phyloP scores from a whole-genome alignment of 768 basidiomycete genomes.

The Lactifluus piperatus region DNA sequence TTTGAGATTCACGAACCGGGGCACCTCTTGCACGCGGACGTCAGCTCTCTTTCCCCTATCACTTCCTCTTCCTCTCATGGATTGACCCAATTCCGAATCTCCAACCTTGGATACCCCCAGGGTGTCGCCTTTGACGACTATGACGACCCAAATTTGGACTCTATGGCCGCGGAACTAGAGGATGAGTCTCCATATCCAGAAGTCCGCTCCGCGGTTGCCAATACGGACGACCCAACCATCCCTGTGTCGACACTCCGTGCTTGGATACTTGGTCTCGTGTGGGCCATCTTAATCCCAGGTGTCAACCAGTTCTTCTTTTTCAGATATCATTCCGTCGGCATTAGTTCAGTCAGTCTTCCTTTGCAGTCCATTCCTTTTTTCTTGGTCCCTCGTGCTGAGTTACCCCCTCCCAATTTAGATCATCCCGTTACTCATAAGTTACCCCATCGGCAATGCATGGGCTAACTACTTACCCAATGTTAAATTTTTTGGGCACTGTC shows the following conservation, averaged over 20 bases:
- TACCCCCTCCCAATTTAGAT: constrained; percentile 26
- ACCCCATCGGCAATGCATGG: neutral
- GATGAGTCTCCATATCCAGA: constrained; percentile 49
- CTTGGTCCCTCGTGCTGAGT: neutral
- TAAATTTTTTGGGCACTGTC: constrained; percentile 24
- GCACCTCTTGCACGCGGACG: no score
- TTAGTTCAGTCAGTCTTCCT: constrained; percentile 23
- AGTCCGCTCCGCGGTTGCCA: constrained; percentile 42
- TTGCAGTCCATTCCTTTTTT: neutral
- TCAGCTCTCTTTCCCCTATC: neutral
- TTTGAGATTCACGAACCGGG: constrained; percentile 13
- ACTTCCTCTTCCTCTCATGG: neutral
- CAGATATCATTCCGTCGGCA: constrained; percentile 43
- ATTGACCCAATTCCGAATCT: neutral
- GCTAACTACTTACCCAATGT: constrained; percentile 40
- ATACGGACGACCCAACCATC: constrained; percentile 39
- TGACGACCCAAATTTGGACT: constrained; percentile 31
- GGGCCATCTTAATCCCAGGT: constrained; percentile 55
- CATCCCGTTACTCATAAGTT: constrained; percentile 32
- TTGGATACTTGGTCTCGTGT: constrained; percentile 33
- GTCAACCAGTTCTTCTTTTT: constrained; percentile 77
- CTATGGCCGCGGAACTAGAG: constrained; percentile 26
- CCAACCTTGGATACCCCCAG: neutral
- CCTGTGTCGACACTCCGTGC: constrained; percentile 30
- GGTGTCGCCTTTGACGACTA: constrained; percentile 20